These are phyloP conservation scores for Triticum turgidum DNA, from an alignment of 176 grass and related monocot species.

Conservation along the genomic window DNA sequence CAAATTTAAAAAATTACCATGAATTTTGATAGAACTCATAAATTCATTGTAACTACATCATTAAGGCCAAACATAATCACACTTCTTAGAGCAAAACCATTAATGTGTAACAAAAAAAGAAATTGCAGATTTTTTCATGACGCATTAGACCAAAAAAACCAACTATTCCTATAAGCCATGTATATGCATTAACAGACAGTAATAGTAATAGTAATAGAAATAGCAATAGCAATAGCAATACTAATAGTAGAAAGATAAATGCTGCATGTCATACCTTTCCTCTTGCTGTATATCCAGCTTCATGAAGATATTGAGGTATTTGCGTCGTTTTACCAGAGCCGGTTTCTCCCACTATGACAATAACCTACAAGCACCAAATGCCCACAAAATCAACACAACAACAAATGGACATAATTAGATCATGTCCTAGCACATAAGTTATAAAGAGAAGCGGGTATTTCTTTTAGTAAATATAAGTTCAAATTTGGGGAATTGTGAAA, in stretches of 20 bases:
- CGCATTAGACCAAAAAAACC: background rate
- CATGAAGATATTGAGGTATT: conserved; percentile 97
- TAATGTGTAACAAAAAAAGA: background rate
- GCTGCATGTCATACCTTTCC: conserved; percentile 52
- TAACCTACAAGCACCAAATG: conserved; percentile 50
- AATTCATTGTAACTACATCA: background rate
- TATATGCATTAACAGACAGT: background rate
- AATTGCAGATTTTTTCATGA: conserved; percentile 2
- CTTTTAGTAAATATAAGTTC: background rate
- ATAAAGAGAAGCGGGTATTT: background rate
- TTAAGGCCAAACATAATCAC: background rate
- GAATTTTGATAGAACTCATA: background rate
- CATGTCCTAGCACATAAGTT: background rate
- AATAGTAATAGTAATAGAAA: background rate
- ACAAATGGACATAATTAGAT: background rate
- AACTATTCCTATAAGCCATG: background rate
- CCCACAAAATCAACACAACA: background rate
- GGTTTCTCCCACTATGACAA: conserved; percentile 97
- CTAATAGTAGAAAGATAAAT: background rate
- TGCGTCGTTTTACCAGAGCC: conserved; percentile 97
- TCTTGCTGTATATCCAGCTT: conserved; percentile 80
- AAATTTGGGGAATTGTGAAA: background rate
- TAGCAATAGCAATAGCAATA: background rate
- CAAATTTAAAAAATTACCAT: conserved; percentile 36
- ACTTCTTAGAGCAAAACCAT: background rate